Evolutionary conservation across 2,329 filamentous ascomycete species (phyloP).

Genomic region (Apiospora hydei): DNA sequence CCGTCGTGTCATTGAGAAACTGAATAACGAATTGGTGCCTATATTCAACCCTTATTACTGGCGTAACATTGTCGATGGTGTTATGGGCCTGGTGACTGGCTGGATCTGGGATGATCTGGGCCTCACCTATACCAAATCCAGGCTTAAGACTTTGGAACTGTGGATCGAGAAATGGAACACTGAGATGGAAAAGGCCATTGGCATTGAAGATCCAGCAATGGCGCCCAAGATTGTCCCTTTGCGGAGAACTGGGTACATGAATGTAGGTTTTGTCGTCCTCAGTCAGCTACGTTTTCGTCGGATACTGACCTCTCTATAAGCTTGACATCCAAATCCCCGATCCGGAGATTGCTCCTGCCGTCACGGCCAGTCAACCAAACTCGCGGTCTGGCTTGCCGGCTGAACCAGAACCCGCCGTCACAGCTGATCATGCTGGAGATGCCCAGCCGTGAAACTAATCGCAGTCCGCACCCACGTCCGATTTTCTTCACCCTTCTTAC

Average conservation of each 20-base stretch:
- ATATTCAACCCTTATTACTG: constrained; percentile 81
- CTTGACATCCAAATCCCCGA: constrained; percentile 84
- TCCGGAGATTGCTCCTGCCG: constrained; percentile 69
- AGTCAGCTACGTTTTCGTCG: neutral
- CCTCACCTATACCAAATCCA: constrained; percentile 75
- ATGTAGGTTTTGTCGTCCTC: constrained; percentile 56
- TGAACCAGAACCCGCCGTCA: constrained; percentile 24
- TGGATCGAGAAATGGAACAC: constrained; percentile 91
- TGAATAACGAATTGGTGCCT: constrained; percentile 79
- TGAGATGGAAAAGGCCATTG: constrained; percentile 66
- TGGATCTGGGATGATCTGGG: constrained; percentile 96
- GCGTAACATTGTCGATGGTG: constrained; percentile 80
- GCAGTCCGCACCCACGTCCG: constrained; percentile 24
- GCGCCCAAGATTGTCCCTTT: constrained; percentile 79
- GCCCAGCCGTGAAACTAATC: constrained; percentile 15
- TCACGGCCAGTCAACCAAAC: constrained; percentile 50
- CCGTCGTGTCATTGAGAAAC: constrained; percentile 77
- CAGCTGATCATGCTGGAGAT: constrained; percentile 22
- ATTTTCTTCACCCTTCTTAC: constrained; percentile 32
- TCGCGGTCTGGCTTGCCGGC: constrained; percentile 42
- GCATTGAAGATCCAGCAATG: constrained; percentile 57
- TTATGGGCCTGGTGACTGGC: constrained; percentile 83
- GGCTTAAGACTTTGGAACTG: constrained; percentile 73
- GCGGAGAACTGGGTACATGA: constrained; percentile 87
- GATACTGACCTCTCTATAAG: constrained; percentile 50